These are phyloP conservation scores for Alternaria brassicicola DNA, from an alignment of 2,329 filamentous ascomycete species.

Conservation along the genomic window DNA sequence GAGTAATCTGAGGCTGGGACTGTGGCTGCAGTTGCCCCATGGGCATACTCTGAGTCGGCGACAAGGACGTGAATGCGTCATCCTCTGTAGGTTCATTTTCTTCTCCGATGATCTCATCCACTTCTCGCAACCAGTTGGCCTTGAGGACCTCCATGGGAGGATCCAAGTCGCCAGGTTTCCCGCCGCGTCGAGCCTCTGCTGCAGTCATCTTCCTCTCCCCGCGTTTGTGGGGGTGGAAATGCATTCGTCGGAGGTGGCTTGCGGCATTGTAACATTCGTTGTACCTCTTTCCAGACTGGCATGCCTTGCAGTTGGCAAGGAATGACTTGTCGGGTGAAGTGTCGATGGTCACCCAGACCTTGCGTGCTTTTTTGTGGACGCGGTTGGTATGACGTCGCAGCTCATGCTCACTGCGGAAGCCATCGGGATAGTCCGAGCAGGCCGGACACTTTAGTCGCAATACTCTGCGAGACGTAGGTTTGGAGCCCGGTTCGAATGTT, in stretches of 20 bases:
- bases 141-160: constrained; percentile 68
- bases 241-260: constrained; percentile 83
- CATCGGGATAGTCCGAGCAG: constrained; percentile 75
- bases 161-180: constrained; percentile 61
- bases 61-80: constrained; percentile 27
- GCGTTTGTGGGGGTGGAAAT: constrained; percentile 76
- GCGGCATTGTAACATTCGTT: constrained; percentile 94
- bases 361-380: constrained; percentile 67
- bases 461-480: constrained; percentile 41
- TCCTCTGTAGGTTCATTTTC: constrained; percentile 31
- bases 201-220: constrained; percentile 60
- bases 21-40: constrained; percentile 1
- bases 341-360: constrained; percentile 69
- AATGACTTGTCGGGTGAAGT: constrained; percentile 66
- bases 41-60: constrained; percentile 22
- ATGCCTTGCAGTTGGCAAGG: constrained; percentile 82
- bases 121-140: constrained; percentile 63
- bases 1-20: constrained; percentile 20
- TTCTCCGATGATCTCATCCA: constrained; percentile 53
- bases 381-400: constrained; percentile 60
- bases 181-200: constrained; percentile 64
- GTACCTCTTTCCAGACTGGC: constrained; percentile 77
- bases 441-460: constrained; percentile 60
- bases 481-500: constrained; percentile 37
- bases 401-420: constrained; percentile 87